Base-by-base conservation (phyloP, 345 rosid species). In the Arabis hirsuta region DNA sequence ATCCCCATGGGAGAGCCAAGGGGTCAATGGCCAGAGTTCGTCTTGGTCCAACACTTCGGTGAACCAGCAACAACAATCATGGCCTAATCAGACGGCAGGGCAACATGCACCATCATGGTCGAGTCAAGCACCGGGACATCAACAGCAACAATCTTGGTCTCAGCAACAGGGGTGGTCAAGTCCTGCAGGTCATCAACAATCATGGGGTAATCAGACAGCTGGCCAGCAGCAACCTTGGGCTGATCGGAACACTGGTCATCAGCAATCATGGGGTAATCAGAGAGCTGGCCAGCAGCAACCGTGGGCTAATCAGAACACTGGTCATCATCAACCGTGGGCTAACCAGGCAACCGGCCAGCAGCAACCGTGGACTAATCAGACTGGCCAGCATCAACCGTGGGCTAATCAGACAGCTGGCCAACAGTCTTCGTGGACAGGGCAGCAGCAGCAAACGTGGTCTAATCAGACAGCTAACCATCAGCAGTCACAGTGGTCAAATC, bases 81-180 rank as follows among this genome's bases (percentile, higher is more conserved):
- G 69, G 73, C 55, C 77, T 64, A 60, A 52, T 57, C 81, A 72
- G 44, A 26, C 53, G 27, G 50, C 55, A 11, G 76, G 71, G 34
- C 84, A 74, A 65, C 76, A 72, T 51, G 26, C 57, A 55, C 60
- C 61, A 41, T 63, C 75, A 39, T 69, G 75, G 79, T 63, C 75
- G 26, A 63, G 45, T 41, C 79, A 76, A 39, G 47, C 66, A 69
- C 63, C 52, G 2, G 69, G 75, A 27, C 55, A 62, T 63, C 75
- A 76, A 63, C 79, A 69, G 41, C 70, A 63, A 34, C 56, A 61
- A 26, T 68, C 64, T 75, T 68, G 57, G 74, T 75, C 79, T 61
- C 73, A 45, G 58, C 74, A 69, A 62, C 65, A 44, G 20, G 59
- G 65, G 7, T 76, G 69, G 74, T 76, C 79, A 45, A 62, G 46